Evolutionary conservation across 495 filamentous ascomycete genomes (phyloP), one percentile per base, ranked within the genome.

Genomic region (Podospora conica): DNA sequence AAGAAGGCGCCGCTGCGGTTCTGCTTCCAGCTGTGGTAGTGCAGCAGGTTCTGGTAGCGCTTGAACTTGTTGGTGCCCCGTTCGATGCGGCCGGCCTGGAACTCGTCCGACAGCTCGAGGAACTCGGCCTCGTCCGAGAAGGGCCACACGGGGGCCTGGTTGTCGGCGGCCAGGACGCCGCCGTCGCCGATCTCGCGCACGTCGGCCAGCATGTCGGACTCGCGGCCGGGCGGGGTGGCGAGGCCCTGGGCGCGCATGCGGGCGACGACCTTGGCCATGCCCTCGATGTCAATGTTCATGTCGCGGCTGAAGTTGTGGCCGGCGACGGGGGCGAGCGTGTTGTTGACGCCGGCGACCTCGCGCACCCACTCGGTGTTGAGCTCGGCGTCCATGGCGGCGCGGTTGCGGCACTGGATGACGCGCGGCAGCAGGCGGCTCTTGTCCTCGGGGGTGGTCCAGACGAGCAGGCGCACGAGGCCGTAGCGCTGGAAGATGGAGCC

Each of bases 401-500:
- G 87, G 53, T 69, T 79, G 55, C 89, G 84, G 3, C 78, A 73
- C 20, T 70, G 73, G 3, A 88, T 63, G 2, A 71, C 76, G 27
- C 83, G 83, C 1, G 92, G 90, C 22, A 82, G 10, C 0, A 79
- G 6, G 4, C 88, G 40, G 7, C 83, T 53, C 57, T 80, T 84
- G 23, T 90, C 88, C 0, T 75, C 66, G 29, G 83, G 72, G 0
- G 76, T 72, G 6, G 84, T 58, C 83, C 90, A 88, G 27, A 90
- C 67, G 3, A 97, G 77, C 77, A 93, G 85, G 60, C 92, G 85
- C 9, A 94, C 87, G 8, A 84, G 82, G 9, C 92, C 88, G 66
- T 86, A 87, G 21, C 72, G 77, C 56, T 90, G 87, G 61, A 89
- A 85, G 20, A 83, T 72, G 2, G 71, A 65, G 20, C 75, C 69